Percentiles rank a stretch among this genome's conserved stretches.
These are phyloP conservation scores for Globisporangium polare DNA, from an alignment of 352 stramenopile genomes.

Conservation along the genomic window DNA sequence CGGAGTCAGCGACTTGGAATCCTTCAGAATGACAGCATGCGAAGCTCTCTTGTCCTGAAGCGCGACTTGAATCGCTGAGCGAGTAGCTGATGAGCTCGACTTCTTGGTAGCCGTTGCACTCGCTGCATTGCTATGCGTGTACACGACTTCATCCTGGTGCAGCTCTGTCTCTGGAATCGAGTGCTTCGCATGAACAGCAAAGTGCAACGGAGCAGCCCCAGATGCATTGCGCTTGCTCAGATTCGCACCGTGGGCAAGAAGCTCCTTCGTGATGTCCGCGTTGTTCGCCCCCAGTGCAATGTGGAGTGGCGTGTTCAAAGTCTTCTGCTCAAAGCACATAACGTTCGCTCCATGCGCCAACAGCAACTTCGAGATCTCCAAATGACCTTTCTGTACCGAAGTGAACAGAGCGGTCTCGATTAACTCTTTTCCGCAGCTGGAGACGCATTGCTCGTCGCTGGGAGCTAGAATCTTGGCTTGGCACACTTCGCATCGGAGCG, in stretches of 20 bases:
- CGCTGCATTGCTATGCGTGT: slow-evolving; percentile 22
- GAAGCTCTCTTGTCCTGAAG: slow-evolving; percentile 41
- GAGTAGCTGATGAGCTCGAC: neutral
- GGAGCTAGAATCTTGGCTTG: slow-evolving; percentile 3
- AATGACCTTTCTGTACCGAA: slow-evolving; percentile 30
- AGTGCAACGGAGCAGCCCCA: slow-evolving; percentile 39
- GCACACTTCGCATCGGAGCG: slow-evolving; percentile 40
- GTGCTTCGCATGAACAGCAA: slow-evolving; percentile 38
- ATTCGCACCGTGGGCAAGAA: slow-evolving; percentile 47
- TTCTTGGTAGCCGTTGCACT: neutral
- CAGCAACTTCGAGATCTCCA: slow-evolving; percentile 32
- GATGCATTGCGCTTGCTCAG: slow-evolving; percentile 34
- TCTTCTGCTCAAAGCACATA: slow-evolving; percentile 33
- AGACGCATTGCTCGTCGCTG: slow-evolving; percentile 23
- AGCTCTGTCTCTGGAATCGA: slow-evolving; percentile 43
- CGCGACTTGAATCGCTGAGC: slow-evolving; percentile 47
- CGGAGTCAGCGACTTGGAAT: slow-evolving; percentile 44
- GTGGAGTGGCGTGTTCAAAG: slow-evolving; percentile 45
- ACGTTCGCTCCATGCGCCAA: slow-evolving; percentile 40
- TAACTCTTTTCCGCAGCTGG: slow-evolving; percentile 31
- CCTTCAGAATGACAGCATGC: slow-evolving; percentile 37
- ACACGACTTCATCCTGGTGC: slow-evolving; percentile 54
- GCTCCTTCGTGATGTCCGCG: slow-evolving; percentile 27
- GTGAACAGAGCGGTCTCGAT: slow-evolving; percentile 44
- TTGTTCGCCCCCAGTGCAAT: slow-evolving; percentile 40